Base-by-base conservation (phyloP, 306 rosid genomes). In the Nissolia schottii region DNA sequence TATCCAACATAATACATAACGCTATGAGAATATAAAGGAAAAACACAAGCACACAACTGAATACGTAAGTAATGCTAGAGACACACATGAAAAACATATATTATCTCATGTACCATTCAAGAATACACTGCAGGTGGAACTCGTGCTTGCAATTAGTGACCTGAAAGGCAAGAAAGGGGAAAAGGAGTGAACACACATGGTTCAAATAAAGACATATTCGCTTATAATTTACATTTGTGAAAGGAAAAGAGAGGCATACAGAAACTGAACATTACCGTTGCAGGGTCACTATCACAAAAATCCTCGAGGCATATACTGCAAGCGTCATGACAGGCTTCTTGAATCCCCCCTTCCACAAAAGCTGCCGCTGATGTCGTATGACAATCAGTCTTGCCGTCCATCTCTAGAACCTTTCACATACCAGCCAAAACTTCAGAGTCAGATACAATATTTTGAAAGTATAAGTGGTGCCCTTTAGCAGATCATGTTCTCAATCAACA, bases 251-350 rank as follows among this genome's bases (percentile, higher is more conserved):
- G 27, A 34, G 13, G 43, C 35, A 19, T 49, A 50, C 31, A 66
- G n/a, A 72, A 60, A 27, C 32, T 61, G 27, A 16, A 61, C 35
- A 82, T 66, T 87, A 92, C 97, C 80, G 92, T 59, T 27, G 96
- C 85, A 55, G 97, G 97, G 63, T 92, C 90, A 65, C 81, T 84
- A 27, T 89, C 84, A 23, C 85, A 82, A 65, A 92, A 92, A 12
- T 84, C 96, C 82, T 92, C 96, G 35, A 92, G 91, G 91, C 97
- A 92, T 80, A 92, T 89, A 78, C 97, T 89, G 81, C 97, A 92
- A 77, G 96, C 80, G 67, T 92, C 97, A 53, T 77, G 91, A 73
- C 87, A 87, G 38, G 91, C 86, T 41, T 82, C 88, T 76, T 89
- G 97, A 73, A 92, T 77, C 20, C 97, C 97, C 64, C 97, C 96